Evolutionary conservation across 1,139 yeast species (phyloP), one percentile per base, ranked within the genome.

Genomic region (Diutina rugosa): DNA sequence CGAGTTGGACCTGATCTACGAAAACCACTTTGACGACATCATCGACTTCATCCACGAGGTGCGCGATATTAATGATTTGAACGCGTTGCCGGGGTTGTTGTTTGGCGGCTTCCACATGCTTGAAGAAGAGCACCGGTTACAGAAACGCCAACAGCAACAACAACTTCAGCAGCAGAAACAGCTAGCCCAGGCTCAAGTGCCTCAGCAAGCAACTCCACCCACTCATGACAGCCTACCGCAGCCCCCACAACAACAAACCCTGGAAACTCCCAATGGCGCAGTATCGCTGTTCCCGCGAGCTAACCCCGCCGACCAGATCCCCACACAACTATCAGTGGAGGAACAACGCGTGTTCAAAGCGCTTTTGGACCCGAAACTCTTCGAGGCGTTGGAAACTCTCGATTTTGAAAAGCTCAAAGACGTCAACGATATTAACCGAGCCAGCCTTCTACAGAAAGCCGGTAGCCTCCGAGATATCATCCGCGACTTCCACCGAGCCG

Each of bases 21-120:
- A 87, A 63, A 81, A 82, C 57, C 80, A 90, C 54, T 90, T 88
- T 63, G 76, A 73, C 57, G 77, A 73, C 57, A 72, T 76, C 26
- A 66, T 71, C 56, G 73, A 72, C 56, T 55, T 47, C 18, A 46
- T 74, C 46, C 73, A 71, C 57, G 73, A 72, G 56, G 67, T 74
- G 4, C 67, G 73, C 60, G 77, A 73, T 64, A 71, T 74, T 52
- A 72, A 73, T 60, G 77, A 73, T 59, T 63, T 74, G 56, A 69
- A 73, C 59, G 75, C 75, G 7, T 66, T 74, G 51, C 78, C 78
- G 1, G 72, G 74, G 2, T 63, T 72, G 28, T 62, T 74, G 35
- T 73, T 73, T 63, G 75, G 75, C 10, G 76, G 76, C 14, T 73
- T 70, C 58, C 76, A 72, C 58, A 69, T 71, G 72, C 61, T 72